These are phyloP conservation scores for Citrullus mucosospermus DNA, from an alignment of 306 rosid genomes.

Conservation along the genomic window DNA sequence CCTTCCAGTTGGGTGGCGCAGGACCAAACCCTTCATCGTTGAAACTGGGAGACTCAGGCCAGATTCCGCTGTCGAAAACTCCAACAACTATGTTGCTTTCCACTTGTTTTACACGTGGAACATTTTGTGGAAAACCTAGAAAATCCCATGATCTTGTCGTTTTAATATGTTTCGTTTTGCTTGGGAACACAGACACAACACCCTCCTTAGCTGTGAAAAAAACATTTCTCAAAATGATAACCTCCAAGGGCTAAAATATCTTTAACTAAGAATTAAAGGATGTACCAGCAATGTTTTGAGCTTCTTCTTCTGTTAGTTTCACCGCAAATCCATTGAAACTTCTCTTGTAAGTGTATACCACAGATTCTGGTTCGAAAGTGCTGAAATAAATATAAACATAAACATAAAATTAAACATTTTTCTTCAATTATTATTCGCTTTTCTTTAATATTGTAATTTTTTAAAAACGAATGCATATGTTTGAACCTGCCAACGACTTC, in stretches of 20 bases:
- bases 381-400: background rate
- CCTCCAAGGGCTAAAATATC: too few species aligned
- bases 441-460: too few species aligned
- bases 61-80: constrained; percentile 27
- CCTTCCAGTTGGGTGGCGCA: constrained; percentile 39
- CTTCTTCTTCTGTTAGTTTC: constrained; percentile 22
- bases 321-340: constrained; percentile 26
- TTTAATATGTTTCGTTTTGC: constrained; percentile 5
- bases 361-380: background rate
- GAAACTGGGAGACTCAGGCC: constrained; percentile 39
- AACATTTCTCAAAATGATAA: background rate
- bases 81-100: constrained; percentile 38
- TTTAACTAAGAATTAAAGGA: background rate
- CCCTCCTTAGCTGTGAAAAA: constrained; percentile 19
- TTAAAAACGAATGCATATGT: too few species aligned
- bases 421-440: background rate
- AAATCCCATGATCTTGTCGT: constrained; percentile 56
- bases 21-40: constrained; percentile 27
- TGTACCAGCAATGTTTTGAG: constrained; percentile 11
- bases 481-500: constrained; percentile 17
- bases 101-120: background rate
- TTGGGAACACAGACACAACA: constrained; percentile 39
- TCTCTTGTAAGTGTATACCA: constrained; percentile 21
- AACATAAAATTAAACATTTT: background rate
- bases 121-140: constrained; percentile 21